Conservation (phyloP, 306 rosid genomes). For the Prunus padus region DNA sequence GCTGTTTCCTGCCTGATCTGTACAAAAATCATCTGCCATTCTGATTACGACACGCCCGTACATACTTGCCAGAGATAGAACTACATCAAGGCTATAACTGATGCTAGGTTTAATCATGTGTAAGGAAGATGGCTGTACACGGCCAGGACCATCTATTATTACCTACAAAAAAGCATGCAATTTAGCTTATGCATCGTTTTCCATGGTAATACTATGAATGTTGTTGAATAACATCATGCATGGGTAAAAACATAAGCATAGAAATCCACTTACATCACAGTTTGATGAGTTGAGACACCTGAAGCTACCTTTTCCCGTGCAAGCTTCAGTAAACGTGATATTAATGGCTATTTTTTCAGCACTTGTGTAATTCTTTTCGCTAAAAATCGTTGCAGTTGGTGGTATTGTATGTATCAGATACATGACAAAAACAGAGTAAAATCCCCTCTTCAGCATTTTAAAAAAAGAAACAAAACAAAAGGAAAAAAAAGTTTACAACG, state of each 20-base stretch:
- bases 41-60: constrained; percentile 45
- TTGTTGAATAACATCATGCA: background rate
- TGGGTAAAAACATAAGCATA: constrained; percentile 6
- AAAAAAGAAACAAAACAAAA: no score
- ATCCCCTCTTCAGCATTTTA: background rate
- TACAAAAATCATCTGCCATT: constrained; percentile 45
- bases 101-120: constrained; percentile 32
- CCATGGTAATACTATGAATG: background rate
- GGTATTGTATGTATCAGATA: constrained; percentile 44
- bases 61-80: constrained; percentile 27
- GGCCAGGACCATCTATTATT: constrained; percentile 44
- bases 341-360: constrained; percentile 42
- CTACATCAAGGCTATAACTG: constrained; percentile 44
- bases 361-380: constrained; percentile 42
- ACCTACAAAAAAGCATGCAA: constrained; percentile 38
- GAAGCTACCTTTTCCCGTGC: constrained; percentile 55
- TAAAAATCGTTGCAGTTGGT: constrained; percentile 57
- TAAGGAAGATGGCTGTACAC: constrained; percentile 45
- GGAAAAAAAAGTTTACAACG: no score
- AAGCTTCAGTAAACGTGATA: constrained; percentile 54
- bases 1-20: constrained; percentile 59
- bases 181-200: background rate
- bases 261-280: constrained; percentile 56
- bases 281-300: constrained; percentile 51
- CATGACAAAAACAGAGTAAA: constrained; percentile 3